Evolutionary conservation across 208 protist species (phyloP).

Genomic region (Porcisia hertigi): DNA sequence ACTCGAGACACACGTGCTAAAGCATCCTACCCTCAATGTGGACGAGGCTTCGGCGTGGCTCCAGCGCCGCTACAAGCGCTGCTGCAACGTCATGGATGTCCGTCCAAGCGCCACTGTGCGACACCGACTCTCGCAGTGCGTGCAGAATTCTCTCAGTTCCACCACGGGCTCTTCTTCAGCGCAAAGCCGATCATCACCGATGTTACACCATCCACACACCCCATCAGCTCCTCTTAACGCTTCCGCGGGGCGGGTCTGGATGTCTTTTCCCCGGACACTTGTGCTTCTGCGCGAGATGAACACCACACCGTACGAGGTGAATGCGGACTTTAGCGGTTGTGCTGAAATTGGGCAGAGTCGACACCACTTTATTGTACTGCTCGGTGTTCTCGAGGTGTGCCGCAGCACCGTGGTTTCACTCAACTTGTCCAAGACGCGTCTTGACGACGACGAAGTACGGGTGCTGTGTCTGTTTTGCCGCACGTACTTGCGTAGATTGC

Average conservation of each 20-base stretch:
- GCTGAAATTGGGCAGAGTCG: constrained; percentile 14
- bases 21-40: neutral
- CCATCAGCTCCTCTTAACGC: neutral
- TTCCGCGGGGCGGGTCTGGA: constrained; percentile 15
- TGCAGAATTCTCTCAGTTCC: neutral
- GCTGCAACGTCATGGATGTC: constrained; percentile 28
- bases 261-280: constrained; percentile 19
- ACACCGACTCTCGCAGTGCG: constrained; percentile 17
- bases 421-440: constrained; percentile 20
- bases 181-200: constrained; percentile 7
- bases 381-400: constrained; percentile 39
- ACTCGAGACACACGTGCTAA: constrained; percentile 12
- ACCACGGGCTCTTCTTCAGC: constrained; percentile 1
- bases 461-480: constrained; percentile 45
- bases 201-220: neutral
- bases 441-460: constrained; percentile 26
- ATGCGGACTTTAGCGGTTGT: constrained; percentile 21
- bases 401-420: constrained; percentile 14
- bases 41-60: constrained; percentile 20
- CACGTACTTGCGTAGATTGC: constrained; percentile 40
- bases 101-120: constrained; percentile 8
- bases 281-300: constrained; percentile 16
- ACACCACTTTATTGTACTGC: constrained; percentile 30
- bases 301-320: constrained; percentile 21
- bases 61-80: constrained; percentile 34